Evolutionary conservation across 139 green algal genomes (phyloP).

Genomic region (Chlamydomonas eustigma): DNA sequence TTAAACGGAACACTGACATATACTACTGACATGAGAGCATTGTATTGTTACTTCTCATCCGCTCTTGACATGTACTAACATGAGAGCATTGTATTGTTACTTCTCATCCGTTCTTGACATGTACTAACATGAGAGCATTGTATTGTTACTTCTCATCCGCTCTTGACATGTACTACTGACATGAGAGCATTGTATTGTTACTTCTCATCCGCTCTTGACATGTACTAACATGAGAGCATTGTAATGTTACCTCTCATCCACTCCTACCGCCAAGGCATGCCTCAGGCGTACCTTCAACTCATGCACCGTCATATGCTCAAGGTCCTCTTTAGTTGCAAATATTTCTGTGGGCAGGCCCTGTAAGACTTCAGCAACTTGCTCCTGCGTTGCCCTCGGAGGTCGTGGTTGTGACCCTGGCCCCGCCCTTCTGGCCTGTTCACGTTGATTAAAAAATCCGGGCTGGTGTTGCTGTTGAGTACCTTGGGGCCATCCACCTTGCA

Average conservation of each 20-base stretch:
- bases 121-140: background rate
- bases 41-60: too few species aligned
- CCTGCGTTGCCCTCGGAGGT: background rate
- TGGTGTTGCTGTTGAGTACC: too few species aligned
- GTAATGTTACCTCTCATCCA: background rate
- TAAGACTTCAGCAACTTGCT: background rate
- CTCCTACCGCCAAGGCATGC: background rate
- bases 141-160: background rate
- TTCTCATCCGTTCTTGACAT: background rate
- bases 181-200: background rate
- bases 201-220: background rate
- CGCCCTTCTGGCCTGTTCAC: background rate
- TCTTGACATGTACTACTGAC: background rate
- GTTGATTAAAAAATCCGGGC: too few species aligned
- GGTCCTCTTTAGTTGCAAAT: slow-evolving; percentile 31
- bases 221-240: background rate
- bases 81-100: too few species aligned
- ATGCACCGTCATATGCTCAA: slow-evolving; percentile 25
- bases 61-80: background rate
- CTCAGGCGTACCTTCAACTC: slow-evolving; percentile 33
- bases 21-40: too few species aligned
- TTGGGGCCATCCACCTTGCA: too few species aligned
- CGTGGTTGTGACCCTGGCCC: too few species aligned
- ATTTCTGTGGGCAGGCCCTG: slow-evolving; percentile 38
- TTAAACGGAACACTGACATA: too few species aligned